These are phyloP conservation scores for Metschnikowia continentalis DNA, from an alignment of 805 yeast genomes.

Conservation along the genomic window DNA sequence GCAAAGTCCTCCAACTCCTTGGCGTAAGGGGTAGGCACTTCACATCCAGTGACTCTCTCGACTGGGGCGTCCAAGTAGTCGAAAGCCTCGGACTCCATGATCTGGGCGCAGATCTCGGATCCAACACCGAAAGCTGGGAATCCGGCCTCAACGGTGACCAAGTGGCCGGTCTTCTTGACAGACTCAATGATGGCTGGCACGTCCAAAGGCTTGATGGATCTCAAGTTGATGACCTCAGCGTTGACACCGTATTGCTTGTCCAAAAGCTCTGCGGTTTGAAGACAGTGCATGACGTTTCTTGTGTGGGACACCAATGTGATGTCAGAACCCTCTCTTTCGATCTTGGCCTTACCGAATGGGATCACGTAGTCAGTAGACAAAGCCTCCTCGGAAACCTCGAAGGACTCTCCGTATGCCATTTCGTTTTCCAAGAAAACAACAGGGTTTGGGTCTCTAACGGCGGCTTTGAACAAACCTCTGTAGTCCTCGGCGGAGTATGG, in stretches of 20 bases:
- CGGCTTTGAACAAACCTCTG: conserved; percentile 92
- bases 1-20: conserved; percentile 95
- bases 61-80: conserved; percentile 98
- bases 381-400: conserved; percentile 86
- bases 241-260: conserved; percentile 80
- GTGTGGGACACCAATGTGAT: conserved; percentile 86
- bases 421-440: conserved; percentile 95
- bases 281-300: conserved; percentile 80
- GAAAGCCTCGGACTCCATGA: conserved; percentile 97
- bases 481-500: conserved; percentile 96
- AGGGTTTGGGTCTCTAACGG: conserved; percentile 98
- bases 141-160: conserved; percentile 94
- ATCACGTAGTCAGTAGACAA: conserved; percentile 81
- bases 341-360: conserved; percentile 94
- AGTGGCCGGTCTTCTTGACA: conserved; percentile 94
- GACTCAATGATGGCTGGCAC: conserved; percentile 78
- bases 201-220: conserved; percentile 96
- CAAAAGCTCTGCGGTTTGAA: conserved; percentile 86
- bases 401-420: conserved; percentile 86
- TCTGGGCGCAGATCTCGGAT: conserved; percentile 94
- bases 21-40: conserved; percentile 99
- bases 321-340: conserved; percentile 91
- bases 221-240: conserved; percentile 91
- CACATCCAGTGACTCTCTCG: conserved; percentile 98
- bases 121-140: conserved; percentile 99